Conservation (phyloP, 108 stramenopile species). For the Conticribra guillardii region DNA sequence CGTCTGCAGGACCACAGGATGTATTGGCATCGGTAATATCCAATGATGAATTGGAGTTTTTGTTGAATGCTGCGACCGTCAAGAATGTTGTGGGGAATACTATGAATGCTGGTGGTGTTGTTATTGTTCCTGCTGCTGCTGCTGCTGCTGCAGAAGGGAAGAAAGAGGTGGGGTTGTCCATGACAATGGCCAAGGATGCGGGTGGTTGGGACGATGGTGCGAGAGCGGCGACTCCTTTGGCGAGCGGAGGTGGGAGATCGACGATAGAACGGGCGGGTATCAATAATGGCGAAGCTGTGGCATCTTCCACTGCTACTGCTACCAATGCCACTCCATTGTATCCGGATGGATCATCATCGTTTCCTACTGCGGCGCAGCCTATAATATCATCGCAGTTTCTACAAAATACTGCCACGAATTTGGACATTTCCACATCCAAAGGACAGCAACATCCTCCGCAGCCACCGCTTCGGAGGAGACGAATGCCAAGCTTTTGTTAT, state of each 20-base stretch:
- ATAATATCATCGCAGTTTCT: no score
- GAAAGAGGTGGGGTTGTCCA: neutral
- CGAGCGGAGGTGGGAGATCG: conserved; percentile 1
- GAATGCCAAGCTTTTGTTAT: conserved; percentile 32
- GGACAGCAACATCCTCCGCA: no score
- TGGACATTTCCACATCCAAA: no score
- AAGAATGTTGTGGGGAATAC: conserved; percentile 4
- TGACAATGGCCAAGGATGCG: neutral
- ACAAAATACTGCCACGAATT: no score
- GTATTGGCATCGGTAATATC: conserved; percentile 33
- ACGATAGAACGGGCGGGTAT: no score
- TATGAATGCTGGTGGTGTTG: neutral
- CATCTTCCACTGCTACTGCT: no score
- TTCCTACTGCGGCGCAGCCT: no score
- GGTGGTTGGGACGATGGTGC: conserved; percentile 5
- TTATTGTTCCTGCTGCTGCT: neutral
- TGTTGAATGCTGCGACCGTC: conserved; percentile 18
- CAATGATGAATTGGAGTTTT: conserved; percentile 29
- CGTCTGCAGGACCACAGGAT: conserved; percentile 42
- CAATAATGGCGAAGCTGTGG: no score
- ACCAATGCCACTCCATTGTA: no score
- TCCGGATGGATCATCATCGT: no score
- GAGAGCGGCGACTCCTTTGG: conserved; percentile 14
- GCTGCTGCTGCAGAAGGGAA: no score
- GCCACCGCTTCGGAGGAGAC: conserved; percentile 6